phyloP scores from a whole-genome alignment of 2,329 filamentous ascomycete species.

The Waltergamsia citrina region DNA sequence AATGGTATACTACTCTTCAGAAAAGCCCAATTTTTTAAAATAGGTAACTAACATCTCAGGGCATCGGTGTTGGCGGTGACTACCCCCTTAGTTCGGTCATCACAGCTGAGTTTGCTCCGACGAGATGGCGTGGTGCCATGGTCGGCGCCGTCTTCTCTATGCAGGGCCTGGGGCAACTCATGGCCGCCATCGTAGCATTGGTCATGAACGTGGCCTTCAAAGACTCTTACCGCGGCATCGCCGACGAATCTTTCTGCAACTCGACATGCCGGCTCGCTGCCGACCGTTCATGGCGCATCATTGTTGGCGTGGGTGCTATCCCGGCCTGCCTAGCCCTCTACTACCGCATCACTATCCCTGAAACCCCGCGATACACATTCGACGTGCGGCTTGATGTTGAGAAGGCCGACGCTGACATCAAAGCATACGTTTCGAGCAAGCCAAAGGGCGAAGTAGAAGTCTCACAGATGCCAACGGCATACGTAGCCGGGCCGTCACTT shows the following conservation, averaged over 20 bases:
- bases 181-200: slow-evolving; percentile 60
- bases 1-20: too few species aligned
- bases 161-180: slow-evolving; percentile 75
- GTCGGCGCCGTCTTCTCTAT: slow-evolving; percentile 78
- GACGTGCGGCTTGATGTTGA: slow-evolving; percentile 68
- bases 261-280: slow-evolving; percentile 58
- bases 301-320: slow-evolving; percentile 70
- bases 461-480: slow-evolving; percentile 12
- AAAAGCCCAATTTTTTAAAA: too few species aligned
- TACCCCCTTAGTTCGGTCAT: slow-evolving; percentile 76
- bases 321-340: slow-evolving; percentile 75
- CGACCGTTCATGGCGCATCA: slow-evolving; percentile 73
- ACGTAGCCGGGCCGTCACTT: slow-evolving; percentile 35
- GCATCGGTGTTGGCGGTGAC: slow-evolving; percentile 71
- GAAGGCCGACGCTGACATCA: slow-evolving; percentile 65
- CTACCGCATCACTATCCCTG: slow-evolving; percentile 77
- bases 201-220: slow-evolving; percentile 60
- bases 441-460: slow-evolving; percentile 35
- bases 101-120: slow-evolving; percentile 77
- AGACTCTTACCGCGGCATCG: slow-evolving; percentile 30
- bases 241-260: slow-evolving; percentile 39
- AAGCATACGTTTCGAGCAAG: slow-evolving; percentile 43
- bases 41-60: too few species aligned
- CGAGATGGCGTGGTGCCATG: slow-evolving; percentile 74
- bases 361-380: slow-evolving; percentile 77